These are phyloP conservation scores for Metschnikowia santaceciliae DNA, from an alignment of 805 yeast species.

Conservation along the genomic window DNA sequence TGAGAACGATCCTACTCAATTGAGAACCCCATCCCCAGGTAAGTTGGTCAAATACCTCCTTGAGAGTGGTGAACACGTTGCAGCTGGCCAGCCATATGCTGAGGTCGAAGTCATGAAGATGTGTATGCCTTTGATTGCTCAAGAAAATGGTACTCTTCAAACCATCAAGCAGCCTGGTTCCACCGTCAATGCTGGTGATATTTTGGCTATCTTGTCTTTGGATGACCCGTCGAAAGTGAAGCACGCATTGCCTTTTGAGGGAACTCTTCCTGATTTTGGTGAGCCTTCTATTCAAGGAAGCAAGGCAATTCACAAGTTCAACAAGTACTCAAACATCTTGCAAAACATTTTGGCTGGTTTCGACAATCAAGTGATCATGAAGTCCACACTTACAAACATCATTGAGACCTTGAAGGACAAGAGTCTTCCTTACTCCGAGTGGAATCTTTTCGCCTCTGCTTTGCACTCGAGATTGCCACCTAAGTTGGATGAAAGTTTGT, in stretches of 20 bases:
- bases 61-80: slow-evolving; percentile 91
- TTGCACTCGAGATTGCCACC: slow-evolving; percentile 85
- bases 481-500: slow-evolving; percentile 65
- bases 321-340: slow-evolving; percentile 54
- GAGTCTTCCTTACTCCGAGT: slow-evolving; percentile 87
- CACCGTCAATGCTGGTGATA: slow-evolving; percentile 95
- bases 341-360: slow-evolving; percentile 82
- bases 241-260: slow-evolving; percentile 93
- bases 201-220: slow-evolving; percentile 86
- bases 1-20: slow-evolving; percentile 97
- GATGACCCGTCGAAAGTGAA: slow-evolving; percentile 97
- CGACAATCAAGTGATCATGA: slow-evolving; percentile 94
- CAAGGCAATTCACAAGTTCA: slow-evolving; percentile 75
- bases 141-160: slow-evolving; percentile 90
- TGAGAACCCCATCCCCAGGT: slow-evolving; percentile 99
- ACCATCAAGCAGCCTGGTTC: slow-evolving; percentile 97
- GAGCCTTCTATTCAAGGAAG: slow-evolving; percentile 78
- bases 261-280: slow-evolving; percentile 87
- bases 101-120: slow-evolving; percentile 99
- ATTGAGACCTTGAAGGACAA: slow-evolving; percentile 72
- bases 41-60: slow-evolving; percentile 89
- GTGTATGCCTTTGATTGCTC: slow-evolving; percentile 96
- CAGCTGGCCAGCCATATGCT: slow-evolving; percentile 90
- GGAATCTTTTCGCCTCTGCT: slow-evolving; percentile 83
- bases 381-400: slow-evolving; percentile 69